Evolutionary conservation across 2,329 filamentous ascomycete genomes (phyloP).

Genomic region (Coniochaeta sp.): DNA sequence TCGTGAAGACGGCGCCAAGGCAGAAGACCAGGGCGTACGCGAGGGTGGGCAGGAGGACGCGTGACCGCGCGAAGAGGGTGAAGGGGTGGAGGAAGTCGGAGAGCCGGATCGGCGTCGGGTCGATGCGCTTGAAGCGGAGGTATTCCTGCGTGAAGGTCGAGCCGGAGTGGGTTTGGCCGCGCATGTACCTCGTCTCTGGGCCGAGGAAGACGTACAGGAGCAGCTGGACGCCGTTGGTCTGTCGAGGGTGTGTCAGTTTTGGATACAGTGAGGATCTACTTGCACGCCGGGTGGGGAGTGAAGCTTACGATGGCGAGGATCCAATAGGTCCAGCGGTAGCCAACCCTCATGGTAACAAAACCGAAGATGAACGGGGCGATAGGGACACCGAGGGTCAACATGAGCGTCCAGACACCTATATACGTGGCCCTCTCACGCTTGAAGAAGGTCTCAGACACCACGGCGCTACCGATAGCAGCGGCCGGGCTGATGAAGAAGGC

Average conservation of each 20-base stretch:
- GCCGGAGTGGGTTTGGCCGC: conserved; percentile 23
- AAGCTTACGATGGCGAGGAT: conserved; percentile 43
- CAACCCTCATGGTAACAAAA: conserved; percentile 40
- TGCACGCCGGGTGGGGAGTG: neutral
- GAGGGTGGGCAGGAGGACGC: conserved; percentile 40
- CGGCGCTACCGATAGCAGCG: conserved; percentile 42
- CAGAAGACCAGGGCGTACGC: conserved; percentile 52
- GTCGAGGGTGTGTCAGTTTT: neutral
- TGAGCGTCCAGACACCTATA: conserved; percentile 49
- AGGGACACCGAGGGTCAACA: conserved; percentile 19
- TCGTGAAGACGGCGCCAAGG: conserved; percentile 43
- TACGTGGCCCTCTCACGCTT: conserved; percentile 44
- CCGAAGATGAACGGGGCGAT: conserved; percentile 28
- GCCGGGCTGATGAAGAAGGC: conserved; percentile 51
- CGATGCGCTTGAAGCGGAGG: conserved; percentile 39
- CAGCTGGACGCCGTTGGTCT: conserved; percentile 50
- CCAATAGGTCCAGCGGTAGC: conserved; percentile 54
- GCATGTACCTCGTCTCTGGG: conserved; percentile 47
- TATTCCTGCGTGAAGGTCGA: conserved; percentile 35
- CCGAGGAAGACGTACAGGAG: conserved; percentile 47
- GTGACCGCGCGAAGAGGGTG: conserved; percentile 32
- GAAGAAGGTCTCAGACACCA: conserved; percentile 52
- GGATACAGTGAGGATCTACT: conserved; percentile 2
- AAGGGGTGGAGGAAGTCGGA: conserved; percentile 44
- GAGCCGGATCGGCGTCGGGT: conserved; percentile 38